Evolutionary conservation across 768 basidiomycete genomes (phyloP), one percentile per base, ranked within the genome.

Genomic region (Mycena rebaudengoi): DNA sequence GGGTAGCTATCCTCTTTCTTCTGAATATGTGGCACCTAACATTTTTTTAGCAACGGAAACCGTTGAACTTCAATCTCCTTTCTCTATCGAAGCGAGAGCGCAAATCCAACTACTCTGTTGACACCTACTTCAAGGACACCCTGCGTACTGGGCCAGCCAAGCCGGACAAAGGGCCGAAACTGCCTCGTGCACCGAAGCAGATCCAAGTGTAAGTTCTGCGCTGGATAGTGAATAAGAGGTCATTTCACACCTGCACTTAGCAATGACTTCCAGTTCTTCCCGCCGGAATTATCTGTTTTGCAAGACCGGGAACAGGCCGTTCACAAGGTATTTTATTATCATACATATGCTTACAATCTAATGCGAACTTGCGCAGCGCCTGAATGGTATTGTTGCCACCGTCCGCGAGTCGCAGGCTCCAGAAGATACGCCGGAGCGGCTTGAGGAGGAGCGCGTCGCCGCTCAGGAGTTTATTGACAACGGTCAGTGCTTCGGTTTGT

Each of bases 261-360:
- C 66, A 91, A 96, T 77, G 97, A 98, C 75, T 97, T 95, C 84
- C 97, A 99, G 72, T 99, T 99, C 83, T 98, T 94, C 80, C 92
- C 96, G 7, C 86, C 89, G 0, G 83, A 90, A 53, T 77, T 99
- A 12, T 84, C 88, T 5, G 88, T 88, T 69, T 79, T 98, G 26
- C 96, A 98, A 73, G 94, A 97, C 69, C 86, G 89, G 57, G 97
- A 98, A 75, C 80, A 91, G 20, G 90, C 90, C 0, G 92, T 89
- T 12, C 90, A 90, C 75, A 92, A 92, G 81, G 92, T 90, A 60
- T 32, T 45, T 23, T n/a, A 23, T 43, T 44, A 18, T 39, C 23
- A 28, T 21, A 67, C 8, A 37, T 2, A 18, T 28, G 28, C 14
- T n/a, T 12, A 13, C 13, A 16, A 37, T 14, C 50, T 56, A 30